Base-by-base conservation (phyloP, 805 yeast genomes). In the Henningerozyma blattae region DNA sequence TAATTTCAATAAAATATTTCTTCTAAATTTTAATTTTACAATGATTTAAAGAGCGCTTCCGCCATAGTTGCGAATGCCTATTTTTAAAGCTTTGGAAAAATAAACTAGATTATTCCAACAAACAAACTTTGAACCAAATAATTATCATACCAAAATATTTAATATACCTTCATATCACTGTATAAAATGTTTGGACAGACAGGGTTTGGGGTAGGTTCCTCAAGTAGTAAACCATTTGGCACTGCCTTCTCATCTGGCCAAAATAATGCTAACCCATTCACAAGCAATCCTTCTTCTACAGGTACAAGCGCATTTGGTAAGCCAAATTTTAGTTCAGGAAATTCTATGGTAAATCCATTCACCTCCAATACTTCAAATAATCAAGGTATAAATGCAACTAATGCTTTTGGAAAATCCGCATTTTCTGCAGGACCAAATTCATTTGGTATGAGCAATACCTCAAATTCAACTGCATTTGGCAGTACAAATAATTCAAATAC, bases 341-440 rank as follows among this genome's bases (percentile, higher is more conserved):
- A n/a, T n/a, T n/a, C n/a, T n/a, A n/a, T n/a, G n/a, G n/a, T n/a
- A n/a, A n/a, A n/a, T n/a, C n/a, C n/a, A n/a, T n/a, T n/a, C 7
- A 20, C 7, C 10, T 9, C 27, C 5, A n/a, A n/a, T 10, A 10
- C 5, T 24, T 6, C 6, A 13, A 24, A 24, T 15, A 24, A 9
- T 10, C 5, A 9, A 12, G n/a, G 15, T 33, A 30, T 28, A 36
- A 34, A 12, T 19, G 22, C 31, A 29, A 15, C n/a, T 20, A 30
- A 35, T 18, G 42, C 50, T 3, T 54, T 51, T 48, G 56, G 54
- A 2, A 22, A 43, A 5, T 39, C 43, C 8, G 42, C 46, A 17
- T 42, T 43, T 19, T 18, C 14, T 30, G 22, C 22, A 7, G 18
- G n/a, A 9, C 10, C 22, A 28, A 14, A 18, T 6, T 18, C 12